Evolutionary conservation across 2,329 filamentous ascomycete species (phyloP).

Genomic region (Colletotrichum gloeosporioides): DNA sequence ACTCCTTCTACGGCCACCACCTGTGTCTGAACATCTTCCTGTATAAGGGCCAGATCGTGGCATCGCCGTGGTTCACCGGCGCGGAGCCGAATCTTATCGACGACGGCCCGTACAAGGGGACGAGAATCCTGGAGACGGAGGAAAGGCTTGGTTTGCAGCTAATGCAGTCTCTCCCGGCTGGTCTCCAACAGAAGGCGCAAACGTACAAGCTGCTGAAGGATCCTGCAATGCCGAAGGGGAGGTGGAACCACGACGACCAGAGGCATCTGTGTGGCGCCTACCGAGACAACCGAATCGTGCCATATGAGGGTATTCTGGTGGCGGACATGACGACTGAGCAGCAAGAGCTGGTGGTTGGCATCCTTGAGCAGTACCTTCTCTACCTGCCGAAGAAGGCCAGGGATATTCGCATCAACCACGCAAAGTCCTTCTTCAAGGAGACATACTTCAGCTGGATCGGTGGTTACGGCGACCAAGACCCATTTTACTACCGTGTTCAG

Average conservation of each 20-base stretch:
- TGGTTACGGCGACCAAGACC: constrained; percentile 66
- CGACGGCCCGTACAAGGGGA: constrained; percentile 64
- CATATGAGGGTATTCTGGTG: constrained; percentile 72
- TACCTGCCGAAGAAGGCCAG: constrained; percentile 68
- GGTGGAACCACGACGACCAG: constrained; percentile 85
- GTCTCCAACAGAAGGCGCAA: constrained; percentile 55
- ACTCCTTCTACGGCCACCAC: constrained; percentile 80
- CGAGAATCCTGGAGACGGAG: constrained; percentile 69
- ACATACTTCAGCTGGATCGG: constrained; percentile 86
- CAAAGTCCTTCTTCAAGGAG: constrained; percentile 64
- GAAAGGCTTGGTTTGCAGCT: constrained; percentile 69
- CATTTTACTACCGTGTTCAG: constrained; percentile 81
- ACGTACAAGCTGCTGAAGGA: constrained; percentile 67
- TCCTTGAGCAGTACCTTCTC: constrained; percentile 69
- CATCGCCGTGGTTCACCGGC: constrained; percentile 79
- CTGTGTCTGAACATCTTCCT: constrained; percentile 76
- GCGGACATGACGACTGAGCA: constrained; percentile 52
- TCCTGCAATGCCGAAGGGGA: constrained; percentile 67
- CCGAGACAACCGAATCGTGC: constrained; percentile 78
- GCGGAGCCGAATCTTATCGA: constrained; percentile 82
- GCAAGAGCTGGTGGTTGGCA: constrained; percentile 58
- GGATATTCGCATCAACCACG: constrained; percentile 57
- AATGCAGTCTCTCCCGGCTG: constrained; percentile 66
- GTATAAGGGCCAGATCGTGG: constrained; percentile 66
- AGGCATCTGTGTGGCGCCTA: constrained; percentile 80